These are phyloP conservation scores for Betula pendula DNA, from an alignment of 306 rosid genomes.

Conservation along the genomic window DNA sequence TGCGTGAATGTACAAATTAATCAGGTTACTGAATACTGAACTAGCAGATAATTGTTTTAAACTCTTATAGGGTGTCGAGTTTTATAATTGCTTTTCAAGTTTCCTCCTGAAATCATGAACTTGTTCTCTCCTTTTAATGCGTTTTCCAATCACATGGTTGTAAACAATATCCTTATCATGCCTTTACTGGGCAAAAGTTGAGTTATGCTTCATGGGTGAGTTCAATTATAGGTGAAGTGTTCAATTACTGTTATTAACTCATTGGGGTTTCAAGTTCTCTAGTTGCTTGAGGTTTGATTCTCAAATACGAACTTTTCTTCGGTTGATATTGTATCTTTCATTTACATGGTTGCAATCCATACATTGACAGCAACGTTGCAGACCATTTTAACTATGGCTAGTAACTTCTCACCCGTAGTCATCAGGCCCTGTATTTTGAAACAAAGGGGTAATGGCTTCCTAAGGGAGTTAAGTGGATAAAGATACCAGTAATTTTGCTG, in stretches of 20 bases:
- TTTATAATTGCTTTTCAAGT: not conserved
- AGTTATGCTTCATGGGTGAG: not conserved
- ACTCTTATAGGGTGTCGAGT: not conserved
- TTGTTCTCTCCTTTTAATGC: not conserved
- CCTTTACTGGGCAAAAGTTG: not conserved
- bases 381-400: too few relatives aligned
- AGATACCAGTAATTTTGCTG: too few relatives aligned
- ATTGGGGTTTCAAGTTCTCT: not conserved
- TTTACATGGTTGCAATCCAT: not conserved
- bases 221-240: not conserved
- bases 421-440: not conserved
- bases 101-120: not conserved
- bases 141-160: not conserved
- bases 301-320: not conserved
- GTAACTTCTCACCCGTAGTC: too few relatives aligned
- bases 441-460: not conserved
- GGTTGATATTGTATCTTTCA: not conserved
- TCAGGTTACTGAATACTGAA: not conserved
- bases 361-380: not conserved
- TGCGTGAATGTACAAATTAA: not conserved
- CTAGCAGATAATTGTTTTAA: not conserved
- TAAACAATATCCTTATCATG: not conserved
- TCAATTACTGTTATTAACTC: not conserved
- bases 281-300: not conserved
- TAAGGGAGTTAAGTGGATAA: not conserved